A percentile compares a stretch with the other conserved stretches of the same genome.
These are phyloP conservation scores for Talaromyces sp. DNA, from an alignment of 2,329 filamentous ascomycete species.

Conservation along the genomic window DNA sequence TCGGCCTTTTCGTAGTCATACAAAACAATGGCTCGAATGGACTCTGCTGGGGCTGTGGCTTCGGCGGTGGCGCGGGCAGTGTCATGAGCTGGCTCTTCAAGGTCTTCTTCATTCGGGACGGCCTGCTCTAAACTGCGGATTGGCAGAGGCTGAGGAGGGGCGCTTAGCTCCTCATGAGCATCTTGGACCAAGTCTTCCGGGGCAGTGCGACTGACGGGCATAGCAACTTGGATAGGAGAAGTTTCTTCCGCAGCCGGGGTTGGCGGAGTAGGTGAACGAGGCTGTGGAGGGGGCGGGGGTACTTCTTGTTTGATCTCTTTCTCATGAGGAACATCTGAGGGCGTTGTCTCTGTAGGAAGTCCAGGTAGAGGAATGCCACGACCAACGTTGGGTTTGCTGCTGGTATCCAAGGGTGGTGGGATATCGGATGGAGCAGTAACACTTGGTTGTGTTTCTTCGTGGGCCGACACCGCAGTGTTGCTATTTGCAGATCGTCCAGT, in stretches of 20 bases:
- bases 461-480: conserved; percentile 32
- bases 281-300: conserved; percentile 39
- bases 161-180: conserved; percentile 36
- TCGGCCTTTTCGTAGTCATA: conserved; percentile 98
- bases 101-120: conserved; percentile 59
- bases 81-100: conserved; percentile 59
- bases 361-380: conserved; percentile 74
- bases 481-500: conserved; percentile 59
- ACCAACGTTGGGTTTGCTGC: conserved; percentile 61
- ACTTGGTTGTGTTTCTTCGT: conserved; percentile 51
- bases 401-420: conserved; percentile 59
- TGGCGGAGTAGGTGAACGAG: conserved; percentile 46
- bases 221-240: conserved; percentile 79
- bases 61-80: conserved; percentile 55
- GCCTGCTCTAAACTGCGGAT: conserved; percentile 57
- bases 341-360: conserved; percentile 33
- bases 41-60: conserved; percentile 47
- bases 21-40: conserved; percentile 71
- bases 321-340: conserved; percentile 54
- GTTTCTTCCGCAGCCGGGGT: conserved; percentile 46
- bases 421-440: conserved; percentile 37
- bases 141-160: conserved; percentile 49
- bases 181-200: conserved; percentile 35
- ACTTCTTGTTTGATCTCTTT: conserved; percentile 27
- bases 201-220: conserved; percentile 68